A percentile compares a stretch with the other conserved stretches of the same genome.
Evolutionary conservation across 2,329 filamentous ascomycete genomes (phyloP).

Genomic region (Hyphodiscus sp.): DNA sequence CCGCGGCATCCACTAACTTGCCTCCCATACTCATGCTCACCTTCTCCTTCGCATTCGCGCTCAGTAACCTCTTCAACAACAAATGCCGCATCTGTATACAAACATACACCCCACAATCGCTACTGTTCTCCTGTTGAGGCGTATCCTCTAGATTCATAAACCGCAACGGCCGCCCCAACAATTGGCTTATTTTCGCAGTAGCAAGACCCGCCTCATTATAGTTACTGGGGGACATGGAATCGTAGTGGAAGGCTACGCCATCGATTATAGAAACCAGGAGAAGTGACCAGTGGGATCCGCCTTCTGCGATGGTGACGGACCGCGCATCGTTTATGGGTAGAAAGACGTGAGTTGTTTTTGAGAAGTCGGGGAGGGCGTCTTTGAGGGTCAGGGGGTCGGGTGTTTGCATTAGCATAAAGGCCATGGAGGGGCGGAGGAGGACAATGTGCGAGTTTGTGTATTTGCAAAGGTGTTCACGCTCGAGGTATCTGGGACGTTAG

Average conservation of each 20-base stretch:
- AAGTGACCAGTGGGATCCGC: constrained; percentile 90
- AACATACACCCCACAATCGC: constrained; percentile 93
- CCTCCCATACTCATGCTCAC: constrained; percentile 91
- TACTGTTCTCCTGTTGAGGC: constrained; percentile 86
- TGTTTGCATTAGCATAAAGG: constrained; percentile 80
- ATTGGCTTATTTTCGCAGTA: constrained; percentile 58
- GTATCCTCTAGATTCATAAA: constrained; percentile 81
- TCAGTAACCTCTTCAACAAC: constrained; percentile 75
- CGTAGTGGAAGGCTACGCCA: constrained; percentile 92
- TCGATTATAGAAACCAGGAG: constrained; percentile 85
- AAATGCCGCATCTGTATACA: constrained; percentile 92
- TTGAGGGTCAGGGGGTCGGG: constrained; percentile 48
- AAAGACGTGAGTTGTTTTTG: constrained; percentile 81
- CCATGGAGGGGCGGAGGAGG: constrained; percentile 87
- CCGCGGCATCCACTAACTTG: constrained; percentile 72
- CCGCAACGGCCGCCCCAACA: constrained; percentile 61
- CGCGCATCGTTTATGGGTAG: constrained; percentile 88
- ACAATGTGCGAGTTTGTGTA: constrained; percentile 82
- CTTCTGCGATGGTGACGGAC: constrained; percentile 72
- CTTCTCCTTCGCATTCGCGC: constrained; percentile 74
- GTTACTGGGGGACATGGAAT: constrained; percentile 75
- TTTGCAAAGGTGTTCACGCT: constrained; percentile 75
- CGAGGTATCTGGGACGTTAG: constrained; percentile 57
- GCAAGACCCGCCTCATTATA: constrained; percentile 64
- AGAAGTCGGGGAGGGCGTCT: constrained; percentile 74